Conservation (phyloP, 1,284 basidiomycete species). For the Vanrija pseudolonga region DNA sequence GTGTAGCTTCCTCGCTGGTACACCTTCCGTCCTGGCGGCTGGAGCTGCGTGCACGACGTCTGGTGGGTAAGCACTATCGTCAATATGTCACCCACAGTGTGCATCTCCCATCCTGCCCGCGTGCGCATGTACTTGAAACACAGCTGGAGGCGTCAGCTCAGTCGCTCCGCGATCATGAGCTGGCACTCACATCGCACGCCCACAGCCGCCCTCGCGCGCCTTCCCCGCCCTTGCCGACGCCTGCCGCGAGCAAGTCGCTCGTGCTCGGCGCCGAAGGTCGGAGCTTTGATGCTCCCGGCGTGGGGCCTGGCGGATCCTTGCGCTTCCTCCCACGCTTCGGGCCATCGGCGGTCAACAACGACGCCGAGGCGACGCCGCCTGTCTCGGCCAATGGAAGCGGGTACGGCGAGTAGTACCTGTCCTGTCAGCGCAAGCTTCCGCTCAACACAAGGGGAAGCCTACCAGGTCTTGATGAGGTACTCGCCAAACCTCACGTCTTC, state of each 20-base stretch:
- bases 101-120: constrained; percentile 65
- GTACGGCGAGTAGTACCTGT: constrained; percentile 85
- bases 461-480: constrained; percentile 48
- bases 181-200: constrained; percentile 45
- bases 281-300: neutral
- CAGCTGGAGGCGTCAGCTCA: constrained; percentile 44
- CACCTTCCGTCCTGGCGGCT: constrained; percentile 85
- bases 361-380: neutral
- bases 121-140: constrained; percentile 97
- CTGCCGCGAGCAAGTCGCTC: constrained; percentile 64
- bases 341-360: neutral
- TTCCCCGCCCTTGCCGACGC: constrained; percentile 56
- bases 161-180: neutral
- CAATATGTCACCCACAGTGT: constrained; percentile 58
- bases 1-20: constrained; percentile 85
- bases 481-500: constrained; percentile 47
- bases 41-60: constrained; percentile 66
- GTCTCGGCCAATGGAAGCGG: constrained; percentile 63
- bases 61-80: constrained; percentile 39
- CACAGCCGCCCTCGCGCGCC: constrained; percentile 42
- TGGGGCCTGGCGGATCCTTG: constrained; percentile 1
- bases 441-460: constrained; percentile 3
- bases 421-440: neutral
- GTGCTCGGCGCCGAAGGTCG: constrained; percentile 51
- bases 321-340: constrained; percentile 10